Evolutionary conservation across 2,329 filamentous ascomycete genomes (phyloP).

Genomic region (Periconia macrospinosa): DNA sequence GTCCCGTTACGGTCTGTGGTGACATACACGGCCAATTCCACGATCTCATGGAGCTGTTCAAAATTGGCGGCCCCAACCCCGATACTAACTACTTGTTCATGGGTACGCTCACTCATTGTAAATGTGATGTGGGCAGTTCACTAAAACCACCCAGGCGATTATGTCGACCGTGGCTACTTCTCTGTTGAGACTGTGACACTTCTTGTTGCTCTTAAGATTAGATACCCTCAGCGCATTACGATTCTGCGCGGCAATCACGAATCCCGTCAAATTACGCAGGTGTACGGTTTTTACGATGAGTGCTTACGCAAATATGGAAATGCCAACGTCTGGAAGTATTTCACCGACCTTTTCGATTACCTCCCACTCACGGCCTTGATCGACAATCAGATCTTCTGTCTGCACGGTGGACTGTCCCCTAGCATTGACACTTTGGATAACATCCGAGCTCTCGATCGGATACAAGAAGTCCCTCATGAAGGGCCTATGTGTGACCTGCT

Average conservation of each 20-base stretch:
- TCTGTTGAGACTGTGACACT: constrained; percentile 96
- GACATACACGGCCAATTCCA: constrained; percentile 99
- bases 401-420: constrained; percentile 71
- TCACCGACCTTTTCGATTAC: constrained; percentile 78
- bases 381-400: constrained; percentile 73
- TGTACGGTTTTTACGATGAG: constrained; percentile 98
- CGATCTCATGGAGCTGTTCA: constrained; percentile 99
- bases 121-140: background rate
- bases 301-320: constrained; percentile 92
- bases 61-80: constrained; percentile 95
- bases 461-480: constrained; percentile 75
- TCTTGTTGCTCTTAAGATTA: constrained; percentile 92
- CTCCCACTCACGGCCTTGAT: constrained; percentile 73
- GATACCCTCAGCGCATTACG: constrained; percentile 96
- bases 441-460: constrained; percentile 54
- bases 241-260: constrained; percentile 95
- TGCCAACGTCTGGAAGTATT: constrained; percentile 77
- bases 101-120: constrained; percentile 57
- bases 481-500: constrained; percentile 77
- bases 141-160: constrained; percentile 67
- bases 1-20: constrained; percentile 96
- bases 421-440: constrained; percentile 76
- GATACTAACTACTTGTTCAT: constrained; percentile 99
- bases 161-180: constrained; percentile 97
- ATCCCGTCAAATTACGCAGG: constrained; percentile 93